These are phyloP conservation scores for Trichoderma lentiforme DNA, from an alignment of 2,329 filamentous ascomycete genomes.

Conservation along the genomic window DNA sequence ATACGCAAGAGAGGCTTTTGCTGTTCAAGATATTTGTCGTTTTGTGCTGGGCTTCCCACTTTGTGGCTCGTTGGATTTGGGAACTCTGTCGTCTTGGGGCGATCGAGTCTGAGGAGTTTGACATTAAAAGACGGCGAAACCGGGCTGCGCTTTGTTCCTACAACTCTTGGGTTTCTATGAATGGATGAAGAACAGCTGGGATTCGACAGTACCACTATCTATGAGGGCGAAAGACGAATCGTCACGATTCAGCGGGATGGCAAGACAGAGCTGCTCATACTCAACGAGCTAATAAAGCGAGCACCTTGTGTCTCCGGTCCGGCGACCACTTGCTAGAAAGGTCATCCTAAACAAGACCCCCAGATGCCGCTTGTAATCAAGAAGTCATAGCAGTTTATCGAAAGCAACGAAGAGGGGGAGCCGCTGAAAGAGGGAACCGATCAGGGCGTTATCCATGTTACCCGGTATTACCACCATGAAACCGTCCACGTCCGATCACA, in stretches of 20 bases:
- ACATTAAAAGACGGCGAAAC: constrained; percentile 17
- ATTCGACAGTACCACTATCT: background rate
- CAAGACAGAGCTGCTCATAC: background rate
- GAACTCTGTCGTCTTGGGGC: background rate
- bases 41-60: background rate
- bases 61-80: background rate
- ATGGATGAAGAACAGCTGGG: background rate
- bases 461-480: constrained; percentile 42
- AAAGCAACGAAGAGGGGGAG: constrained; percentile 36
- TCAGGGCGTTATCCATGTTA: constrained; percentile 38
- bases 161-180: background rate
- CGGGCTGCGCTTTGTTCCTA: background rate
- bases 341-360: constrained; percentile 34
- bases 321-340: constrained; percentile 46
- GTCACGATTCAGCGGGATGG: background rate
- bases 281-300: background rate
- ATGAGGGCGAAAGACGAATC: too few relatives aligned
- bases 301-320: constrained; percentile 35
- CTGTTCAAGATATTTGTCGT: background rate
- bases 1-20: background rate
- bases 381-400: constrained; percentile 41
- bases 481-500: constrained; percentile 33
- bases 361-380: constrained; percentile 40
- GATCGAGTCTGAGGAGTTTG: background rate
- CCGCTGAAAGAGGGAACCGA: constrained; percentile 36